Conservation (phyloP, 192 early-diverging fungal species). For the Coemansia sp. region DNA sequence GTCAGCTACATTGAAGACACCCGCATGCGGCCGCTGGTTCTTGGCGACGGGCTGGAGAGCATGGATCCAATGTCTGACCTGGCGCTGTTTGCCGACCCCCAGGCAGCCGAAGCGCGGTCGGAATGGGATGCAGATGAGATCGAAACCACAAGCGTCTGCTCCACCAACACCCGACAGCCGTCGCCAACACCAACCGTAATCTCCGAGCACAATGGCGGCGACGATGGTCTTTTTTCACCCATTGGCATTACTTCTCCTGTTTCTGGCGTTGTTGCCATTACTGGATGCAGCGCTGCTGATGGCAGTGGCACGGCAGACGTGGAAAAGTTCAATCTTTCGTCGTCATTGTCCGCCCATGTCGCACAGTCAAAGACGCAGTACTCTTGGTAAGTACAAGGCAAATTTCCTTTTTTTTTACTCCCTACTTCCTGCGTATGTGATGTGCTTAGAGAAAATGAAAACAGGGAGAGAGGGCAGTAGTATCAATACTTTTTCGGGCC, state of each 20-base stretch:
- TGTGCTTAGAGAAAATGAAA: neutral
- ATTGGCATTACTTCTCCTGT: neutral
- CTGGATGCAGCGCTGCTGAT: neutral
- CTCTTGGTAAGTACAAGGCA: slow-evolving; percentile 37
- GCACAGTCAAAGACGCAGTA: slow-evolving; percentile 50
- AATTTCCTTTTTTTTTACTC: neutral
- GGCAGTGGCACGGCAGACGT: neutral
- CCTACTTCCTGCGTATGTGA: neutral
- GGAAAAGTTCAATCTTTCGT: slow-evolving; percentile 8
- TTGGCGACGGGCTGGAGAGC: slow-evolving; percentile 36
- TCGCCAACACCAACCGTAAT: slow-evolving; percentile 53
- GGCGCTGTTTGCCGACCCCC: slow-evolving; percentile 49
- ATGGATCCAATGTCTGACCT: slow-evolving; percentile 44
- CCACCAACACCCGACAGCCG: slow-evolving; percentile 40
- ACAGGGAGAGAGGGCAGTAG: slow-evolving; percentile 3
- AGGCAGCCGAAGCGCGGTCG: slow-evolving; percentile 24
- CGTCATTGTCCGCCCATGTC: slow-evolving; percentile 48
- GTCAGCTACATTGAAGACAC: slow-evolving; percentile 48
- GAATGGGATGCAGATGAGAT: slow-evolving; percentile 44
- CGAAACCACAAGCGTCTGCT: slow-evolving; percentile 32
- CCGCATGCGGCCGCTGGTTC: slow-evolving; percentile 32
- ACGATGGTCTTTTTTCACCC: slow-evolving; percentile 2
- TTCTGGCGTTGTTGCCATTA: neutral
- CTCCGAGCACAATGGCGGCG: slow-evolving; percentile 26
- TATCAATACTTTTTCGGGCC: neutral